Evolutionary conservation across 108 stramenopile genomes (phyloP).

Genomic region (Schizochytrium sp.): DNA sequence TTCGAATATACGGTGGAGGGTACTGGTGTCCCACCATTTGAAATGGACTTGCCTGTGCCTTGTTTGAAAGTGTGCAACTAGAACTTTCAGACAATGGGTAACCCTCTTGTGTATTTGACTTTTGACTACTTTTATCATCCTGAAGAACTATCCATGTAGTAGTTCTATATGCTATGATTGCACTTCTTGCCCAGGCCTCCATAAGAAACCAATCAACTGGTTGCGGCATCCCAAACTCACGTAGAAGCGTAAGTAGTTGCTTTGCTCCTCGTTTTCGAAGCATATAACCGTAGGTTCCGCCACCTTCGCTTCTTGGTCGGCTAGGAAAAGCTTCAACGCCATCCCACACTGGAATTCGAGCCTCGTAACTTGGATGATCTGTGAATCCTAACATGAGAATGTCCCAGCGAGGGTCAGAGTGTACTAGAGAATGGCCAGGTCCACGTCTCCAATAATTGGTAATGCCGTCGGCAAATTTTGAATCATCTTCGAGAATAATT

Average conservation of each 20-base stretch:
- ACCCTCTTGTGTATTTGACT: neutral
- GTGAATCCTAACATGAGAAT: constrained; percentile 18
- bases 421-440: neutral
- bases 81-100: too few relatives aligned
- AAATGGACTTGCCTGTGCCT: too few relatives aligned
- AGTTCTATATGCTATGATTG: constrained; percentile 17
- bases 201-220: constrained; percentile 52
- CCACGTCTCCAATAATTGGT: neutral
- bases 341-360: neutral
- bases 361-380: neutral
- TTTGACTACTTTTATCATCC: neutral
- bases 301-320: constrained; percentile 3
- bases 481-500: constrained; percentile 23
- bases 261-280: constrained; percentile 43
- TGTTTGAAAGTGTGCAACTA: too few relatives aligned
- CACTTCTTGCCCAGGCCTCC: constrained; percentile 5
- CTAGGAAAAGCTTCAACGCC: neutral
- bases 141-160: constrained; percentile 10
- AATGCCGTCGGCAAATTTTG: neutral
- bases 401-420: constrained; percentile 37
- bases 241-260: neutral
- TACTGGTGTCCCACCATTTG: too few relatives aligned
- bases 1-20: too few relatives aligned
- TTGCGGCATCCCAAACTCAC: neutral
- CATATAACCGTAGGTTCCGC: constrained; percentile 34